A percentile compares a stretch with the other conserved stretches of the same genome.
Evolutionary conservation across 148 eudicot genomes (phyloP).

Genomic region (Rhododendron williamsianum): DNA sequence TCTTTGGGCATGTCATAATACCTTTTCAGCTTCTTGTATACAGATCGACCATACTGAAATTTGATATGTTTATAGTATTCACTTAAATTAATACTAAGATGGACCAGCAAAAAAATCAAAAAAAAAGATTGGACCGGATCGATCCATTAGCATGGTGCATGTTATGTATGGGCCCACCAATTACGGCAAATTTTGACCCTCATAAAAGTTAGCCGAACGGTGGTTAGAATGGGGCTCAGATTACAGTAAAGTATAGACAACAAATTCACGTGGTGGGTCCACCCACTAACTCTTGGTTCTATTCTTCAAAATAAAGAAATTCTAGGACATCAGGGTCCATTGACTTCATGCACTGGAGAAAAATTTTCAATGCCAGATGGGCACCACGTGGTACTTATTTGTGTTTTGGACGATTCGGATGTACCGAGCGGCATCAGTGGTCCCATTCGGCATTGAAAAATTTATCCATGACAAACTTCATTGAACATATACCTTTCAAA

Average conservation of each 20-base stretch:
- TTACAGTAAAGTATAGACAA: background rate
- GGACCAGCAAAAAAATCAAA: background rate
- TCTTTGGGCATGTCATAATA: background rate
- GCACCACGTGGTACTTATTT: fast-evolving
- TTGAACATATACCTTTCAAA: too few species aligned
- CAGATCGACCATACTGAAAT: background rate
- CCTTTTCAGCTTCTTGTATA: background rate
- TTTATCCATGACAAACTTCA: background rate
- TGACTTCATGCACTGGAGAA: too few species aligned
- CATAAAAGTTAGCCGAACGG: background rate
- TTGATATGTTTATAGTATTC: background rate
- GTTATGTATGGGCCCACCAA: background rate
- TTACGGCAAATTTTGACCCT: background rate
- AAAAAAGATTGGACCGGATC: background rate
- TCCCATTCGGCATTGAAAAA: too few species aligned
- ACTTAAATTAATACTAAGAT: background rate
- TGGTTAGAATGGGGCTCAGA: background rate
- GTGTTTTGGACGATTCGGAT: too few species aligned
- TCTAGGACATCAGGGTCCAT: background rate
- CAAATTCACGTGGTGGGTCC: slow-evolving; percentile 12
- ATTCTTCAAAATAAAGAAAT: background rate
- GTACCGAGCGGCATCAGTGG: too few species aligned
- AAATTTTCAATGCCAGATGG: fast-evolving
- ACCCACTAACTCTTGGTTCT: background rate
- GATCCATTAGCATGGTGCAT: background rate